These are phyloP conservation scores for Barnettozyma botsteinii DNA, from an alignment of 805 yeast species.

Conservation along the genomic window DNA sequence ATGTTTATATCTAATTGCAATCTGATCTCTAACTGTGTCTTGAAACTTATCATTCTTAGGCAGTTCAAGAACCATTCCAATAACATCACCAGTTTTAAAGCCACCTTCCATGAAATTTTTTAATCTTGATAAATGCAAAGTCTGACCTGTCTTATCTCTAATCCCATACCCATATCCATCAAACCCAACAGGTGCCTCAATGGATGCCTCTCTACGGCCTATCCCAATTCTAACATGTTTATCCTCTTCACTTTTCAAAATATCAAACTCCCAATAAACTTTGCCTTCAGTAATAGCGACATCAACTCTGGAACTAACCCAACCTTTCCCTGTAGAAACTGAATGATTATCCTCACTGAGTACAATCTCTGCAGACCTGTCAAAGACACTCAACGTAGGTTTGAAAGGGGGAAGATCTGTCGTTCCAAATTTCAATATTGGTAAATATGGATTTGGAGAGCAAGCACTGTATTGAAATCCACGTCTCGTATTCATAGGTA, in stretches of 20 bases:
- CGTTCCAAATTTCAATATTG: conserved; percentile 56
- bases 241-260: conserved; percentile 34
- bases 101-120: conserved; percentile 47
- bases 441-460: conserved; percentile 57
- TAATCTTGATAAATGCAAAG: conserved; percentile 70
- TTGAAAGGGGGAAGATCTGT: conserved; percentile 67
- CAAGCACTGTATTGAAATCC: conserved; percentile 82
- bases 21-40: conserved; percentile 71
- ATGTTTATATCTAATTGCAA: conserved; percentile 77
- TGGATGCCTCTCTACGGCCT: conserved; percentile 76
- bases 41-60: conserved; percentile 41
- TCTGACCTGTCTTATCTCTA: conserved; percentile 71
- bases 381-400: conserved; percentile 58
- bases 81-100: conserved; percentile 69
- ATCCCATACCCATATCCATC: conserved; percentile 93
- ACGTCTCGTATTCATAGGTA: conserved; percentile 63
- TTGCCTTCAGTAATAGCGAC: conserved; percentile 71
- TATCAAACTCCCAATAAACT: conserved; percentile 73
- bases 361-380: conserved; percentile 55
- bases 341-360: conserved; percentile 33
- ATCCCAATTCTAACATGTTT: conserved; percentile 78
- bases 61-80: conserved; percentile 70
- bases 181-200: conserved; percentile 94
- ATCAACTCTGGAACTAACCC: conserved; percentile 74
- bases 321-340: conserved; percentile 64